phyloP scores from a whole-genome alignment of 208 protist species.

The Trypanosoma brucei region DNA sequence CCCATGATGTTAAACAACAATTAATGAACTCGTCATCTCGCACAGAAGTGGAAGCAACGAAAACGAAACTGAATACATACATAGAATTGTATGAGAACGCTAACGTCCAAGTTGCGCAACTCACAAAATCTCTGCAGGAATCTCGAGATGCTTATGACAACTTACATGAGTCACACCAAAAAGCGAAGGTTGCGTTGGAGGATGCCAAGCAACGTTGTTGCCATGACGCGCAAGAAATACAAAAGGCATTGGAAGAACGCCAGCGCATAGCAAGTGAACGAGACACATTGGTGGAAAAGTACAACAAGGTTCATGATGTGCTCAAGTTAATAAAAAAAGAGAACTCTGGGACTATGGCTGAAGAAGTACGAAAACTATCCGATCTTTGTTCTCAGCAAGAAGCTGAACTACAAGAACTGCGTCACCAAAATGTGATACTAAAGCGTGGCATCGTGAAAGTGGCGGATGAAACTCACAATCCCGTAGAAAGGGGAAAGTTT shows the following conservation, averaged over 20 bases:
- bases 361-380: slow-evolving; percentile 54
- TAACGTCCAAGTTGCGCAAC: slow-evolving; percentile 20
- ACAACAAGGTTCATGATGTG: slow-evolving; percentile 78
- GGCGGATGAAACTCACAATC: slow-evolving; percentile 46
- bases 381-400: slow-evolving; percentile 67
- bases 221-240: slow-evolving; percentile 46
- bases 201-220: slow-evolving; percentile 63
- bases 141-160: slow-evolving; percentile 17
- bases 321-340: slow-evolving; percentile 53
- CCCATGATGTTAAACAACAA: slow-evolving; percentile 28
- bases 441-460: slow-evolving; percentile 65
- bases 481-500: slow-evolving; percentile 57
- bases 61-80: slow-evolving; percentile 45
- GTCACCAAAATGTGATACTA: slow-evolving; percentile 62
- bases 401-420: slow-evolving; percentile 63
- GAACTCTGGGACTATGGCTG: slow-evolving; percentile 27
- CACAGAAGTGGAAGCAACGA: slow-evolving; percentile 37
- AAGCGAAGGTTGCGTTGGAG: slow-evolving; percentile 37
- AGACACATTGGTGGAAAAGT: slow-evolving; percentile 72
- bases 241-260: slow-evolving; percentile 45
- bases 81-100: slow-evolving; percentile 48
- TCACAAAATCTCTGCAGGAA: slow-evolving; percentile 31
- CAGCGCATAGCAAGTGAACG: slow-evolving; percentile 59
- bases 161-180: slow-evolving; percentile 34
- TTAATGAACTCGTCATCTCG: slow-evolving; percentile 34